Conservation (phyloP, 495 filamentous ascomycete genomes). For the Halenospora varia region DNA sequence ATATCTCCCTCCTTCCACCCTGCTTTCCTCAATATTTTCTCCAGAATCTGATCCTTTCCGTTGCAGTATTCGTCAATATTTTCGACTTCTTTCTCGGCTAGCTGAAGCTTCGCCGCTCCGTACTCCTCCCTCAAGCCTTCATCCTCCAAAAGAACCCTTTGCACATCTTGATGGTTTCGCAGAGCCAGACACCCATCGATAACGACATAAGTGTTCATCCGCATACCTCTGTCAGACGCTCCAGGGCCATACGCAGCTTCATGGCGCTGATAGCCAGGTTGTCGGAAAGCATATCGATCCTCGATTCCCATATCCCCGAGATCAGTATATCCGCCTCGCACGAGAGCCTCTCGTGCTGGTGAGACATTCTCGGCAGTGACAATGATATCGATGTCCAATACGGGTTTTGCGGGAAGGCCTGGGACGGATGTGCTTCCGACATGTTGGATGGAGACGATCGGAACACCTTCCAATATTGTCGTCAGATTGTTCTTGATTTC, state of each 20-base stretch:
- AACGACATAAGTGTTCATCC: slow-evolving; percentile 20
- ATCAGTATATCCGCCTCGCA: slow-evolving; percentile 9
- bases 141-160: slow-evolving; percentile 20
- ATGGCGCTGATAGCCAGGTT: slow-evolving; percentile 9
- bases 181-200: slow-evolving; percentile 15
- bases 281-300: slow-evolving; percentile 14
- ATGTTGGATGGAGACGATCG: slow-evolving; percentile 27
- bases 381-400: slow-evolving; percentile 48
- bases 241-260: neutral
- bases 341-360: slow-evolving; percentile 2
- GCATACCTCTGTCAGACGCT: neutral
- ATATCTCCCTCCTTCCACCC: slow-evolving; percentile 20
- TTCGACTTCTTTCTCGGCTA: slow-evolving; percentile 3
- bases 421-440: slow-evolving; percentile 49
- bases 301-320: slow-evolving; percentile 16
- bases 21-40: slow-evolving; percentile 18
- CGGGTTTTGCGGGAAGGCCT: slow-evolving; percentile 41
- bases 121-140: slow-evolving; percentile 25
- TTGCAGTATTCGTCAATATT: slow-evolving; percentile 15
- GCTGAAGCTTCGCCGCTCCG: slow-evolving; percentile 8
- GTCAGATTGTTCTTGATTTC: slow-evolving; percentile 1
- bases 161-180: slow-evolving; percentile 19
- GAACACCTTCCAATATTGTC: neutral
- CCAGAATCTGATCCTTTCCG: slow-evolving; percentile 17
- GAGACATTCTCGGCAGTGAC: slow-evolving; percentile 17